phyloP scores from a whole-genome alignment of 805 yeast species.

The Teunomyces kruisii region DNA sequence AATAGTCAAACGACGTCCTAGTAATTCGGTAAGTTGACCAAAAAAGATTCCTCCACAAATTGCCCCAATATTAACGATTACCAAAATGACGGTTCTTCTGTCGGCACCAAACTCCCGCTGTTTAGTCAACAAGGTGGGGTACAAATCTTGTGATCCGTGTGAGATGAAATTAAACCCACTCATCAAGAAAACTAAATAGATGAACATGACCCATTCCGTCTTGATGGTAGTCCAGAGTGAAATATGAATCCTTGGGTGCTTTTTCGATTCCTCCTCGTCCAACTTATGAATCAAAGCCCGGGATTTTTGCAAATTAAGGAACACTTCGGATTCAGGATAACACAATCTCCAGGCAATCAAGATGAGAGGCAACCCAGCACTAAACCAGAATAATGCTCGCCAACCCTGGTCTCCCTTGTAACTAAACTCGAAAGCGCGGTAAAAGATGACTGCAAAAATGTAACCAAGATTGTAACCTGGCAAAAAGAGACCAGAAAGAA shows the following conservation, averaged over 20 bases:
- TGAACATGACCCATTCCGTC: constrained; percentile 31
- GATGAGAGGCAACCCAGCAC: constrained; percentile 23
- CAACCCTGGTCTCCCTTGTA: constrained; percentile 16
- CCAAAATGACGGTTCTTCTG: constrained; percentile 57
- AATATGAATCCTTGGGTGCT: not conserved
- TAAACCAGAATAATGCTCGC: constrained; percentile 27
- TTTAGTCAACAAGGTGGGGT: constrained; percentile 58
- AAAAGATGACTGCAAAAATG: constrained; percentile 22
- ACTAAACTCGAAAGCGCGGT: constrained; percentile 18
- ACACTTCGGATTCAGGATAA: constrained; percentile 10
- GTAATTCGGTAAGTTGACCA: constrained; percentile 56
- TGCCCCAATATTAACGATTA: constrained; percentile 68
- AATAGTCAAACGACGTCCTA: constrained; percentile 63
- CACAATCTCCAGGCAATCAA: constrained; percentile 20
- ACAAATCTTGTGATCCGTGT: constrained; percentile 75
- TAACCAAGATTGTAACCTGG: constrained; percentile 27
- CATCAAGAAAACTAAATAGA: constrained; percentile 45
- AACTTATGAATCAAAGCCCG: not conserved
- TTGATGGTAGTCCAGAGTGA: constrained; percentile 9
- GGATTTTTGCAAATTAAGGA: constrained; percentile 4
- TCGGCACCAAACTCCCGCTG: constrained; percentile 50
- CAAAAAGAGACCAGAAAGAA: constrained; percentile 24
- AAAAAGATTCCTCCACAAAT: constrained; percentile 60
- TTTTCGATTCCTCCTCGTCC: not conserved
- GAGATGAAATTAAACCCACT: constrained; percentile 71